These are phyloP conservation scores for Fusarium verrucosum DNA, from an alignment of 2,329 filamentous ascomycete species.

Conservation along the genomic window DNA sequence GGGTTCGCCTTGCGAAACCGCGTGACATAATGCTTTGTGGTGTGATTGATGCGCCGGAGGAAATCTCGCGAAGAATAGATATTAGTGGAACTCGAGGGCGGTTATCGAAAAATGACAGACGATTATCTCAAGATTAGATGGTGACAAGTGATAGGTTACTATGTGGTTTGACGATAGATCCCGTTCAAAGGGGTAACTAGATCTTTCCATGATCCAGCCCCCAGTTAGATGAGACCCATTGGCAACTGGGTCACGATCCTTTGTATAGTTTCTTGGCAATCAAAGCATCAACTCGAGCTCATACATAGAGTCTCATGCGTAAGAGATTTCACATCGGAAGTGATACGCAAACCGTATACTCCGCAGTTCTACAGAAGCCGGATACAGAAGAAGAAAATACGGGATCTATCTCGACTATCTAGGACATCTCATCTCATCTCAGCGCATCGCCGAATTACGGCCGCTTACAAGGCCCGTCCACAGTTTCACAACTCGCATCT, in stretches of 20 bases:
- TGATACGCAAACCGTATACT: background rate
- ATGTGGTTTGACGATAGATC: background rate
- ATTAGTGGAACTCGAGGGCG: background rate
- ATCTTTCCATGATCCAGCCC: background rate
- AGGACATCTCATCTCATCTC: conserved; percentile 6
- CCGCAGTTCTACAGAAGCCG: conserved; percentile 9
- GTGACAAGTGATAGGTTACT: background rate
- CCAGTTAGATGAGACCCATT: conserved; percentile 7
- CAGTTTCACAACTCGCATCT: conserved; percentile 25
- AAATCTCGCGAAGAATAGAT: background rate
- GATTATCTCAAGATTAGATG: background rate
- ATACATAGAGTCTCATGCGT: conserved; percentile 2
- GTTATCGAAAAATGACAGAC: background rate
- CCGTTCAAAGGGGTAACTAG: conserved; percentile 1
- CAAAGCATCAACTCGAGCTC: background rate
- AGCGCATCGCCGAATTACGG: conserved; percentile 31
- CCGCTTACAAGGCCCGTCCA: conserved; percentile 27
- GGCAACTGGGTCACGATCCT: conserved; percentile 6
- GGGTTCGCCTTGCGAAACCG: background rate
- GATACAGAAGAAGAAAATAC: conserved; percentile 24
- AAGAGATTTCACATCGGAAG: conserved; percentile 1
- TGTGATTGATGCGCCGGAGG: background rate
- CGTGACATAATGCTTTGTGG: background rate
- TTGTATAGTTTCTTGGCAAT: conserved; percentile 11
- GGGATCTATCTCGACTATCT: conserved; percentile 16